phyloP scores from a whole-genome alignment of 2,329 filamentous ascomycete genomes.

The Apiospora sp. region DNA sequence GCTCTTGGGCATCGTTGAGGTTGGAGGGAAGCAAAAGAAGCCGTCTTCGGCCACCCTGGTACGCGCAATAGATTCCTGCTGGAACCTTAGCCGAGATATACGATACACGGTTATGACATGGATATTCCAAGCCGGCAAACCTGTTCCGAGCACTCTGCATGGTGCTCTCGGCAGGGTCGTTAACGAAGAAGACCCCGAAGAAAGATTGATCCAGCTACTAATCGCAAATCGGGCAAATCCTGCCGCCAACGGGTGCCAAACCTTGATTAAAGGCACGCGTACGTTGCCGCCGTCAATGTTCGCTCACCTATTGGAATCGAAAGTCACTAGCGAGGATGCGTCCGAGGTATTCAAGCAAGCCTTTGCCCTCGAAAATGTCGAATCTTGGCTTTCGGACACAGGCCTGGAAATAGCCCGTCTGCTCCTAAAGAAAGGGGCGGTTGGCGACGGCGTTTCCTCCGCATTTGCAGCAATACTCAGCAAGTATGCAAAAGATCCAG shows the following conservation, averaged over 20 bases:
- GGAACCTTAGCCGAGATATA: constrained; percentile 57
- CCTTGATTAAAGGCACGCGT: constrained; percentile 57
- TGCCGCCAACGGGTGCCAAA: constrained; percentile 58
- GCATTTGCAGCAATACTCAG: constrained; percentile 57
- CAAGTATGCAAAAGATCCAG: constrained; percentile 47
- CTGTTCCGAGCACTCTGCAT: constrained; percentile 58
- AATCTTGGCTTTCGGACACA: constrained; percentile 54
- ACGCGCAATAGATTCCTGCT: constrained; percentile 61
- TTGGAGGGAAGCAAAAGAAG: constrained; percentile 52
- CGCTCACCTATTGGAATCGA: constrained; percentile 50
- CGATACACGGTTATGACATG: constrained; percentile 57
- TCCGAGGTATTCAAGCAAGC: constrained; percentile 53
- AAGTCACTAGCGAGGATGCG: constrained; percentile 53
- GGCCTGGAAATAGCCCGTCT: constrained; percentile 57
- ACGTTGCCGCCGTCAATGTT: constrained; percentile 49
- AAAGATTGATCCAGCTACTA: constrained; percentile 55
- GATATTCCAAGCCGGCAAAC: constrained; percentile 60
- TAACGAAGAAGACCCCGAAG: constrained; percentile 60
- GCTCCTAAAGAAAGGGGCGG: constrained; percentile 58
- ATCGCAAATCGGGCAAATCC: constrained; percentile 61
- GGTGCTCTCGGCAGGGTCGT: constrained; percentile 59
- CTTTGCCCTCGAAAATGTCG: constrained; percentile 51
- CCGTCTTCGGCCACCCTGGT: constrained; percentile 57
- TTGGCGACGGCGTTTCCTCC: constrained; percentile 53
- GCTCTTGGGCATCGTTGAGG: constrained; percentile 56